Evolutionary conservation across 2,329 filamentous ascomycete genomes (phyloP).

Genomic region (Hortaea sp.): DNA sequence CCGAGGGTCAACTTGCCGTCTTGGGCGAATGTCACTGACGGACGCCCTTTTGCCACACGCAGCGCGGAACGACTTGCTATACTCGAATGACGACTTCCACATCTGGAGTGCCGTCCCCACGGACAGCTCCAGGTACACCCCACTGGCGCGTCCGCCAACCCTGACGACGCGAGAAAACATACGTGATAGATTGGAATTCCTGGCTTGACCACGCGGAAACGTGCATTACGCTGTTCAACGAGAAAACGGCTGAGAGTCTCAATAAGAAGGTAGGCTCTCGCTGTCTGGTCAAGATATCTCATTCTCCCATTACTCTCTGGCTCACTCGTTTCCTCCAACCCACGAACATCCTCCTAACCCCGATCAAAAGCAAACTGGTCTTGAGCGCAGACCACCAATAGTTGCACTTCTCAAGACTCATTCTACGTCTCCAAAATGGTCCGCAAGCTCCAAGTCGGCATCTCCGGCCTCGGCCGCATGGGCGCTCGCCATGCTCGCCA

Average conservation of each 20-base stretch:
- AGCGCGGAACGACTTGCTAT: not conserved
- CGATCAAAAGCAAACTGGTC: not conserved
- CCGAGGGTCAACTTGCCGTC: not conserved
- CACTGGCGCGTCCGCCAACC: not conserved
- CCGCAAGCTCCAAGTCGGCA: constrained; percentile 35
- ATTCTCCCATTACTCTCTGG: not conserved
- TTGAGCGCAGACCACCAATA: not conserved
- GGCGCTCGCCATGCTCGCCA: constrained; percentile 39
- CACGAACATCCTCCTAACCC: not conserved
- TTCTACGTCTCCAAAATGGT: constrained; percentile 11
- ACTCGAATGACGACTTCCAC: not conserved
- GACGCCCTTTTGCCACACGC: not conserved
- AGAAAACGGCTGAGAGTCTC: not conserved
- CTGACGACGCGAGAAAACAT: not conserved
- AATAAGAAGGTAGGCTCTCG: not conserved
- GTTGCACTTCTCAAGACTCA: not conserved
- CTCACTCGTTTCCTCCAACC: not conserved
- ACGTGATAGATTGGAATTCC: constrained; percentile 4
- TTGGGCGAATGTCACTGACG: too few species aligned
- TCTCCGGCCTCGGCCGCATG: constrained; percentile 41
- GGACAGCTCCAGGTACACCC: not conserved
- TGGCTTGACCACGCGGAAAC: not conserved
- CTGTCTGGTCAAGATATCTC: not conserved
- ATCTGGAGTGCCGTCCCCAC: not conserved
- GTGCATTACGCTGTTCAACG: constrained; percentile 1